Percentiles rank a stretch among this genome's conserved stretches.
These are phyloP conservation scores for Aspergillus pseudoviridinutans DNA, from an alignment of 2,329 filamentous ascomycete genomes.

Conservation along the genomic window DNA sequence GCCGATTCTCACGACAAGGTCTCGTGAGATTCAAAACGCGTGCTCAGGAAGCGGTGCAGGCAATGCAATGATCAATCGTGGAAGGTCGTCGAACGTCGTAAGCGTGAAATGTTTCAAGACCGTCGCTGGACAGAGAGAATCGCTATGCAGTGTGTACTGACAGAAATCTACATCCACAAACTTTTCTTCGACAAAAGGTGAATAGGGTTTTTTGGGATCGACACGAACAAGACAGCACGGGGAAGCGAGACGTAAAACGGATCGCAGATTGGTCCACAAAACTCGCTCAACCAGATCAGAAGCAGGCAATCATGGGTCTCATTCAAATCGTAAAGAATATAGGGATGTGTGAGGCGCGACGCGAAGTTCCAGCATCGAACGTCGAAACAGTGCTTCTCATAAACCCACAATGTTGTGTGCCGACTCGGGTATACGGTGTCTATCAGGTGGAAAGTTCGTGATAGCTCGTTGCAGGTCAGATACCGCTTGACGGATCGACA, in stretches of 20 bases:
- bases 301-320: constrained; percentile 37
- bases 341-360: constrained; percentile 21
- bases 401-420: background rate
- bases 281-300: constrained; percentile 26
- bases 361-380: constrained; percentile 18
- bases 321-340: constrained; percentile 40
- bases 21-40: constrained; percentile 6
- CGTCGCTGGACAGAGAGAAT: constrained; percentile 14
- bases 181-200: constrained; percentile 6
- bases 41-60: constrained; percentile 20
- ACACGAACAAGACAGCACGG: constrained; percentile 8
- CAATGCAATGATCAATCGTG: constrained; percentile 26
- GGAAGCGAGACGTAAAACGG: constrained; percentile 10
- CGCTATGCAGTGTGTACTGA: constrained; percentile 16
- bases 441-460: too few relatives aligned
- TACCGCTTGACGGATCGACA: background rate
- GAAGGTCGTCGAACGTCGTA: constrained; percentile 33
- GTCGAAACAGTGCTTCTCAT: constrained; percentile 6
- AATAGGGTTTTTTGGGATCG: constrained; percentile 6
- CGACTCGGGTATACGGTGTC: background rate
- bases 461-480: too few relatives aligned
- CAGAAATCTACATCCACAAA: constrained; percentile 23
- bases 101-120: constrained; percentile 25
- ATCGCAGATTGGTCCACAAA: constrained; percentile 18
- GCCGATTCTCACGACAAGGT: background rate